These are phyloP conservation scores for Penicillium steckii DNA, from an alignment of 495 filamentous ascomycete genomes.

Conservation along the genomic window DNA sequence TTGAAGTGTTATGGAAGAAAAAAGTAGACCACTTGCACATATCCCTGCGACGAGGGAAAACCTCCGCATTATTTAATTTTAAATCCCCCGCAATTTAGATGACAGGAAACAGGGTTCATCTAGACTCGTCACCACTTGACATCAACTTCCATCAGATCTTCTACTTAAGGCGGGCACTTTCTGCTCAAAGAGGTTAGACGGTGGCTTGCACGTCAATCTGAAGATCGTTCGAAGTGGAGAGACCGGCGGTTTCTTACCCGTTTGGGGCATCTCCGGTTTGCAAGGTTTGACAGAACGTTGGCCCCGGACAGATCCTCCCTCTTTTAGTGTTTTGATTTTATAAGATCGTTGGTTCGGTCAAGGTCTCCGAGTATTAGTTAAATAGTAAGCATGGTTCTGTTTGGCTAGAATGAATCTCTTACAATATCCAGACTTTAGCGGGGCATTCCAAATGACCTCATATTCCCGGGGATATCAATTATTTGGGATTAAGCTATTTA, in stretches of 20 bases:
- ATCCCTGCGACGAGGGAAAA: too few relatives aligned
- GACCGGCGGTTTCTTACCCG: constrained; percentile 10
- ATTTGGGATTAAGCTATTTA: not conserved
- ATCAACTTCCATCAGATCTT: not conserved
- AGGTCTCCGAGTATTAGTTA: not conserved
- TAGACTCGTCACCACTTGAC: not conserved
- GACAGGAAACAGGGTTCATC: not conserved
- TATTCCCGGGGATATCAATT: not conserved
- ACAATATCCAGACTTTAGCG: not conserved
- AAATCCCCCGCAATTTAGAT: not conserved
- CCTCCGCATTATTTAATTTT: not conserved
- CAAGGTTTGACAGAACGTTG: not conserved
- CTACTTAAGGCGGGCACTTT: constrained; percentile 13
- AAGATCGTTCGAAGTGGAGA: constrained; percentile 1
- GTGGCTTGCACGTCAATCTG: too few relatives aligned
- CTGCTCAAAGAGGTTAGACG: constrained; percentile 18
- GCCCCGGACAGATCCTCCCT: not conserved
- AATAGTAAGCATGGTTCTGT: not conserved
- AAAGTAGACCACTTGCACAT: too few relatives aligned
- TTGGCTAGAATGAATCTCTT: constrained; percentile 4
- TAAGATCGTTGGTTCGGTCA: not conserved
- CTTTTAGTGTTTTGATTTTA: not conserved
- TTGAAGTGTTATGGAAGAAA: not conserved
- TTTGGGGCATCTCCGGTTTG: not conserved
- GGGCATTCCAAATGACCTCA: constrained; percentile 1